Evolutionary conservation across 1,139 yeast genomes (phyloP).

Genomic region (Kodamaea plutei): DNA sequence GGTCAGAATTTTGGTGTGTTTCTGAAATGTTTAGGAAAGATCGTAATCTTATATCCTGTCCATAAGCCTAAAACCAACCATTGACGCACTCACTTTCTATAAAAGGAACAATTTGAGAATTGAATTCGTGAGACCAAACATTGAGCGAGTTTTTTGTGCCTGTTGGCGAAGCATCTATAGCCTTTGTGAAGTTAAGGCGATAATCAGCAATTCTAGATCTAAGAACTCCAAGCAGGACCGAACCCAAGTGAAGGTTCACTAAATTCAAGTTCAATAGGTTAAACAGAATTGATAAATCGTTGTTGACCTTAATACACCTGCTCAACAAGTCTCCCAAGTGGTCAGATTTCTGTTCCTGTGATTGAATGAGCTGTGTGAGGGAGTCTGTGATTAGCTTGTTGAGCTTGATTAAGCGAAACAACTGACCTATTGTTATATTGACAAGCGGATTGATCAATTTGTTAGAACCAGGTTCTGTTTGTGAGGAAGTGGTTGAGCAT

Average conservation of each 20-base stretch:
- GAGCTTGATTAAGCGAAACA: conserved; percentile 33
- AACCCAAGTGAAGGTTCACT: conserved; percentile 19
- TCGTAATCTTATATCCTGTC: too few relatives aligned
- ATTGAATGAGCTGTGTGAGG: conserved; percentile 16
- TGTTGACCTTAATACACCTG: conserved; percentile 33
- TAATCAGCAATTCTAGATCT: conserved; percentile 24
- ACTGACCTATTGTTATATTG: conserved; percentile 33
- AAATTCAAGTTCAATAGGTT: conserved; percentile 32
- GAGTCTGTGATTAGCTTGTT: conserved; percentile 35
- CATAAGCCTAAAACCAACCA: conserved; percentile 42
- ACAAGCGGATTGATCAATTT: conserved; percentile 28
- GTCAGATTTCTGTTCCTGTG: conserved; percentile 14
- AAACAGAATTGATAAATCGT: conserved; percentile 35
- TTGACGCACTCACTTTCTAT: conserved; percentile 31
- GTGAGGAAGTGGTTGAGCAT: conserved; percentile 5
- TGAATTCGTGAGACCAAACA: conserved; percentile 29
- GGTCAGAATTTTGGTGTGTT: too few relatives aligned
- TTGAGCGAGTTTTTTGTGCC: conserved; percentile 13
- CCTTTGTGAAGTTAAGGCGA: conserved; percentile 23
- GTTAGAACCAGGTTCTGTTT: conserved; percentile 1
- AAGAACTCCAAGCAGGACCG: conserved; percentile 20
- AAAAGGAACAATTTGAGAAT: conserved; percentile 24
- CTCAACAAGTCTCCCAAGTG: conserved; percentile 22
- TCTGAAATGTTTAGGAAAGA: too few relatives aligned
- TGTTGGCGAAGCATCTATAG: not conserved